These are phyloP conservation scores for Casuarina equisetifolia DNA, from an alignment of 306 rosid genomes.

Conservation along the genomic window DNA sequence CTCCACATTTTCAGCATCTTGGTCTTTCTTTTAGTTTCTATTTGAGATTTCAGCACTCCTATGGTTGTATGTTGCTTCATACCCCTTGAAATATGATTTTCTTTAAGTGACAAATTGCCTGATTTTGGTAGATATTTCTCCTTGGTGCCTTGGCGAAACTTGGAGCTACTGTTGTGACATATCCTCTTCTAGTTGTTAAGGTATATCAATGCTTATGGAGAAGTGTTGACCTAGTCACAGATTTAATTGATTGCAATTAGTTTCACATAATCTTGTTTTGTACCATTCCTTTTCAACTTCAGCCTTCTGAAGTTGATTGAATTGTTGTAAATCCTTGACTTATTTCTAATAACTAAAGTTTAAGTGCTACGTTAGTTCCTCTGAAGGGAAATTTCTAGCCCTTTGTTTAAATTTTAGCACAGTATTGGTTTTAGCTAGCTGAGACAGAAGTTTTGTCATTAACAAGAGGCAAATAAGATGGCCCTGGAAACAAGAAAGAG, in stretches of 20 bases:
- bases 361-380: neutral
- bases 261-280: slow-evolving; percentile 4
- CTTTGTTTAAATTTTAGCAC: neutral
- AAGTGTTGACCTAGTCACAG: neutral
- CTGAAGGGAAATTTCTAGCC: neutral
- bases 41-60: neutral
- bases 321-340: neutral
- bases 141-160: slow-evolving; percentile 96
- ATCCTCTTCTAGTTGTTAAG: slow-evolving; percentile 95
- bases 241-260: neutral
- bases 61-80: neutral
- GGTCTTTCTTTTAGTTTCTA: neutral
- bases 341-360: neutral
- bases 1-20: neutral
- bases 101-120: slow-evolving; percentile 34
- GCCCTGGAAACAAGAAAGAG: neutral
- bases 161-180: slow-evolving; percentile 91
- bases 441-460: neutral
- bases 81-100: neutral
- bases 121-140: slow-evolving; percentile 63
- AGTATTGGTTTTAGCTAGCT: slow-evolving; percentile 15
- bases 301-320: neutral
- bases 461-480: neutral
- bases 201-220: slow-evolving; percentile 40
- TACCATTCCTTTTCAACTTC: neutral